Base-by-base conservation (phyloP, 306 rosid species). In the Chamaecrista fasciculata region DNA sequence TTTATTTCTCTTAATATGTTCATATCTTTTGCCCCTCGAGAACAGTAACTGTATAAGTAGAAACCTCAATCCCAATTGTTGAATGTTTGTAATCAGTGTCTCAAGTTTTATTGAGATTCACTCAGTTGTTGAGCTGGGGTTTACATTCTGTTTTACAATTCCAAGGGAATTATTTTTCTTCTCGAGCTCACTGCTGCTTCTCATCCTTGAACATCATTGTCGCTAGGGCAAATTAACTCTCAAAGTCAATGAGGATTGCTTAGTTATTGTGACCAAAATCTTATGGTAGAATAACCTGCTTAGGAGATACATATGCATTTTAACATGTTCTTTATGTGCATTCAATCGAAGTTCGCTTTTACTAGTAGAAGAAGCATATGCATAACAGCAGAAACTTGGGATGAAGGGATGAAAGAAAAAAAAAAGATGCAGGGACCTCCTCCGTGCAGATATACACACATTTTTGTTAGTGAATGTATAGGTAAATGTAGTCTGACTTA, bases 341-440 rank as follows among this genome's bases (percentile, higher is more conserved):
- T 52, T 3, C 20, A 33, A 18, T 23, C n/a, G 11, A 63, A 46
- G 61, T n/a, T 62, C 36, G 8, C 43, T 6, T 1, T 43, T 10
- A 14, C 62, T 28, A 42, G 29, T 11, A 24, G 4, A 50, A 10
- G 62, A 50, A 26, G 5, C 70, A 25, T 49, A 50, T 18, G 5
- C 70, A 25, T 49, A 47, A 12, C 51, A n/a, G 11, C 18, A 61
- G 49, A 36, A 72, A 66, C n/a, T 50, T 67, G 8, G 46, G 18
- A 2, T 25, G 23, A 62, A 49, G 14, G 33, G 33, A 1, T 42
- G 24, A 69, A 42, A 3, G 58, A 3, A 6, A 14, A 11, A 28
- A 20, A 29, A 11, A 43, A 7, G 14, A 66, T 39, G n/a, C 40
- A 4, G 0, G n/a, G 64, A 18, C 44, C 64, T 36, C 46, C 25